A percentile compares a stretch with the other conserved stretches of the same genome.
Evolutionary conservation across 768 basidiomycete species (phyloP).

Genomic region (Trametes cubensis): DNA sequence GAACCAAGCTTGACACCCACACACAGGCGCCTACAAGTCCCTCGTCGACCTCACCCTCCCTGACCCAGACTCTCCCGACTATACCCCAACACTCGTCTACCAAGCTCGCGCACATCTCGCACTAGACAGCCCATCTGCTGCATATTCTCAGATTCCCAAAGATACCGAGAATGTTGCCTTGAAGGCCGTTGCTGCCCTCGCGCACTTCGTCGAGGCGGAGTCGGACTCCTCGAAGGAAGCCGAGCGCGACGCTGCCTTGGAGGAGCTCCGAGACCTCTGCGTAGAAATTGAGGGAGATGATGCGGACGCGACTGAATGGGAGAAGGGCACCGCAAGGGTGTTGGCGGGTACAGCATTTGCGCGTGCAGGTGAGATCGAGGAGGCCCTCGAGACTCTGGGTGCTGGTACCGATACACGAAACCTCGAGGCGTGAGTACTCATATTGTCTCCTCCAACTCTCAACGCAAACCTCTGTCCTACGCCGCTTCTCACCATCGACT

Average conservation of each 20-base stretch:
- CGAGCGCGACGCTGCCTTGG: conserved; percentile 63
- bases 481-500: neutral
- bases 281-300: conserved; percentile 87
- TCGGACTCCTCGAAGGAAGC: conserved; percentile 34
- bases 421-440: conserved; percentile 77
- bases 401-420: conserved; percentile 67
- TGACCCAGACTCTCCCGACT: conserved; percentile 63
- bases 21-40: conserved; percentile 67
- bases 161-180: conserved; percentile 66
- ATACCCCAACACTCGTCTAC: conserved; percentile 68
- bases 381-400: conserved; percentile 87
- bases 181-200: conserved; percentile 72
- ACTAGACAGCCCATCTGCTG: conserved; percentile 58
- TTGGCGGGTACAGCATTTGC: conserved; percentile 88
- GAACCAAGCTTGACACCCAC: neutral
- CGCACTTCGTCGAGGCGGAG: conserved; percentile 59
- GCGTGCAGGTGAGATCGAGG: conserved; percentile 83
- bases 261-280: conserved; percentile 81
- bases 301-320: conserved; percentile 62
- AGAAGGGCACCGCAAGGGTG: conserved; percentile 75
- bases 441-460: neutral
- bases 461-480: conserved; percentile 11
- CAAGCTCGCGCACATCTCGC: conserved; percentile 80
- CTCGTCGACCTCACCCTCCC: conserved; percentile 59
- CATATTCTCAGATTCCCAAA: conserved; percentile 56